Evolutionary conservation across 331 rosid species (phyloP), one percentile per base, ranked within the genome.

Genomic region (Erythrophleum ivorense): DNA sequence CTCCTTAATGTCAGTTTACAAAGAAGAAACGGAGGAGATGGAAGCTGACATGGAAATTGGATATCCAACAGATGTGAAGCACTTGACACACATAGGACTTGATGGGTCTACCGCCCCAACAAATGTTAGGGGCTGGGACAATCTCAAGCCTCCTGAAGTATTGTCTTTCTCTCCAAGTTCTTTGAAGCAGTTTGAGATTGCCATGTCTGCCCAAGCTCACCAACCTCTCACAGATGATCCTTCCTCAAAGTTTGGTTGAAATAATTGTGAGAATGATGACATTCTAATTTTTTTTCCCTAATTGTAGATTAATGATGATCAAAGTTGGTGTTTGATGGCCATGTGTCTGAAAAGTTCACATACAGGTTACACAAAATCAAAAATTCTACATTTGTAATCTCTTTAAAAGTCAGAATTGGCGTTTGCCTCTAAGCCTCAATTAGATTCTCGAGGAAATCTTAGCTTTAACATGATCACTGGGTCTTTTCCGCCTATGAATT

Each of bases 41-140:
- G 89, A 86, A 9, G 19, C n/a, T n/a, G 95, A 89, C 53, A 91
- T 91, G 85, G 95, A 89, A 80, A 86, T 86, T 19, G 89, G 89
- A 5, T 45, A 48, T 38, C 89, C 89, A 15, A 86, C 87, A 55
- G 89, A 86, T 36, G 89, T 84, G 76, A 86, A 84, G 73, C 89
- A 86, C 38, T 74, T 86, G 19, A 80, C 89, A 19, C 89, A 86
- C 64, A 84, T 86, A 48, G 89, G 87, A 2, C 80, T 81, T 72
- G 87, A 84, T 75, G 88, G 86, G 5, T 53, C 89, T 3, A 67
- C 84, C 3, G 58, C 85, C 18, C 67, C 87, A 14, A 71, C 19
- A 9, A 31, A 50, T 1, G 31, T 78, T 7, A 77, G 46, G 33
- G 85, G 80, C 33, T 88, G 87, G 88, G 81, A 87, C 65, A 80